Conservation (phyloP, 2,329 filamentous ascomycete genomes). For the Colletotrichum zoysiae region DNA sequence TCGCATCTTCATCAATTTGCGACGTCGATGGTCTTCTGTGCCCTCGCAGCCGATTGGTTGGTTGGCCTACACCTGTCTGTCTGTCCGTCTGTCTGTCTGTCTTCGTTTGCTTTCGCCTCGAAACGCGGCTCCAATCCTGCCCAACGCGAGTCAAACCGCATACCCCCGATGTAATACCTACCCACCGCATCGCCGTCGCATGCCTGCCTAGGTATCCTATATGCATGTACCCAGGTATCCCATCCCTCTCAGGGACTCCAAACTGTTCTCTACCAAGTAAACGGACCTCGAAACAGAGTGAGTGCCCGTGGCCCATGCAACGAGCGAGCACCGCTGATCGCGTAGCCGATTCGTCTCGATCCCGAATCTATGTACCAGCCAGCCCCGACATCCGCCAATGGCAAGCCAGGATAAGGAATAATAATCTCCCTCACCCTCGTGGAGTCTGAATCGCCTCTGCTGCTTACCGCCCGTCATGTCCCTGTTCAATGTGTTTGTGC, state of each 20-base stretch:
- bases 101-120: conserved; percentile 5
- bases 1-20: conserved; percentile 29
- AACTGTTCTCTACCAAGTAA: too few relatives aligned
- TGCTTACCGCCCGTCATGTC: not conserved
- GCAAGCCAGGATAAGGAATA: not conserved
- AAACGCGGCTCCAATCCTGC: not conserved
- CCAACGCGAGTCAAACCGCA: not conserved
- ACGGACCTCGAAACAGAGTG: not conserved
- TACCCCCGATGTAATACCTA: too few relatives aligned
- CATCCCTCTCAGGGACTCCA: too few relatives aligned
- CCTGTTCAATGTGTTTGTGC: not conserved
- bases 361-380: not conserved
- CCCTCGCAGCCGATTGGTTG: not conserved
- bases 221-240: too few relatives aligned
- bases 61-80: not conserved
- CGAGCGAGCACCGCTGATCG: not conserved
- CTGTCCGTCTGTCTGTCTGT: not conserved
- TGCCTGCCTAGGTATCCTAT: too few relatives aligned
- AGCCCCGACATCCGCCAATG: not conserved
- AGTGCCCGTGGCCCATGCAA: not conserved
- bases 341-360: not conserved
- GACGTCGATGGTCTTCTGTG: not conserved
- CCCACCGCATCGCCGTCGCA: too few relatives aligned
- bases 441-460: conserved; percentile 25
- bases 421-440: conserved; percentile 24